Percentiles rank a stretch among this genome's conserved stretches.
Conservation (phyloP, 2,329 filamentous ascomycete species). For the Apiospora kogelbergensis region DNA sequence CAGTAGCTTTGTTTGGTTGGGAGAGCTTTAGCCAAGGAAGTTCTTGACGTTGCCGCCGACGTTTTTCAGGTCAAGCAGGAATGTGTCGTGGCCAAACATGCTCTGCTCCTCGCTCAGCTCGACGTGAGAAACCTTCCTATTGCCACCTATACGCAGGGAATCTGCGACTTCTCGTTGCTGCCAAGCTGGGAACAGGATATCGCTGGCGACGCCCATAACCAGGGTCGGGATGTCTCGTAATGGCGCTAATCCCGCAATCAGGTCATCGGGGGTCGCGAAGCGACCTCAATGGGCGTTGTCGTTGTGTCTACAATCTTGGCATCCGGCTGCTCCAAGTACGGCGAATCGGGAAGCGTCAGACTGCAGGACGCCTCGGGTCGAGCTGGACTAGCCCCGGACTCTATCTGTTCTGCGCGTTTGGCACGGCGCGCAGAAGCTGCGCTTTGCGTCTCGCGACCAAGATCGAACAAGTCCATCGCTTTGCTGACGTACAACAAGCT, state of each 20-base stretch:
- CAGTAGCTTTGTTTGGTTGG: not conserved
- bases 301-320: conserved; percentile 33
- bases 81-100: conserved; percentile 95
- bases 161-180: conserved; percentile 94
- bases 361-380: conserved; percentile 61
- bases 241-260: conserved; percentile 71
- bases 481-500: conserved; percentile 95
- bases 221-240: conserved; percentile 78
- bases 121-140: conserved; percentile 78
- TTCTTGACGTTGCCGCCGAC: conserved; percentile 80
- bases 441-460: conserved; percentile 70
- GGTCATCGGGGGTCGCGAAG: conserved; percentile 70
- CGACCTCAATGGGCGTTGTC: conserved; percentile 27
- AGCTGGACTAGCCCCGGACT: conserved; percentile 39
- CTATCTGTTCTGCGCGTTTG: conserved; percentile 58
- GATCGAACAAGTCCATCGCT: conserved; percentile 97
- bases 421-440: conserved; percentile 62
- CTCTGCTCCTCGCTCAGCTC: conserved; percentile 94
- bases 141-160: conserved; percentile 74
- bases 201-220: conserved; percentile 91
- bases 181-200: conserved; percentile 97
- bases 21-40: conserved; percentile 64
- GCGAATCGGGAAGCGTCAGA: conserved; percentile 76
- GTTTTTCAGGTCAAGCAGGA: conserved; percentile 87
- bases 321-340: conserved; percentile 79